Conservation (phyloP, 106 monocot genomes). For the Amphibolis antarctica region DNA sequence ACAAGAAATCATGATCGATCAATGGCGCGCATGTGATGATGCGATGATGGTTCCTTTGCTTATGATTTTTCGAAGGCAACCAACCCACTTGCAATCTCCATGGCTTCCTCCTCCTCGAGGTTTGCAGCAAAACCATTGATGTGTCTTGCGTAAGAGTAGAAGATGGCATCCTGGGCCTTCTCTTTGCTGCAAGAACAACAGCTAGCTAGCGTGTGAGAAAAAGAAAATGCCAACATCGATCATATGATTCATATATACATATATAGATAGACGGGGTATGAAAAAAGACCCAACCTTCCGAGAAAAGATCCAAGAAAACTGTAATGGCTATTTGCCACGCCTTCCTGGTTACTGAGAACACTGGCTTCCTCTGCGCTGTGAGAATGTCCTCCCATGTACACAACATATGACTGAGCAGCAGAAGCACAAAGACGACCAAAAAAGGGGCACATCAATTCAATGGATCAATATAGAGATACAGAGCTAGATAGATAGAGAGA, state of each 20-base stretch:
- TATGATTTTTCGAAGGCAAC: background rate
- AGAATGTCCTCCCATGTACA: conserved; percentile 16
- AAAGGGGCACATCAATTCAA: background rate
- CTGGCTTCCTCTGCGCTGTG: conserved; percentile 6
- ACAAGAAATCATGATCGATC: background rate
- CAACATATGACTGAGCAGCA: conserved; percentile 5
- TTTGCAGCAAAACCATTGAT: conserved; percentile 20
- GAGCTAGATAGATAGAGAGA: background rate
- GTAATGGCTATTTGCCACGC: background rate
- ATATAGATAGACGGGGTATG: background rate
- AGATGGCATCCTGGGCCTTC: conserved; percentile 20
- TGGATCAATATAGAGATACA: background rate
- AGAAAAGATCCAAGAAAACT: conserved; percentile 12
- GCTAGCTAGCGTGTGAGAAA: no score
- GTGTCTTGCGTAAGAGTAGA: conserved; percentile 18
- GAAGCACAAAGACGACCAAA: background rate
- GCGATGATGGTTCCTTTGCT: no score
- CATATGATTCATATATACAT: background rate
- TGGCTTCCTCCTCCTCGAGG: conserved; percentile 14
- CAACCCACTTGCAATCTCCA: conserved; percentile 13
- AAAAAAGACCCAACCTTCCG: background rate
- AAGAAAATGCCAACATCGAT: background rate
- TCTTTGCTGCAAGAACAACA: conserved; percentile 16
- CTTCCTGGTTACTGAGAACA: background rate
- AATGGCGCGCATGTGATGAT: no score